Evolutionary conservation across 768 basidiomycete species (phyloP).

Genomic region (Auricularia auricula-judae): DNA sequence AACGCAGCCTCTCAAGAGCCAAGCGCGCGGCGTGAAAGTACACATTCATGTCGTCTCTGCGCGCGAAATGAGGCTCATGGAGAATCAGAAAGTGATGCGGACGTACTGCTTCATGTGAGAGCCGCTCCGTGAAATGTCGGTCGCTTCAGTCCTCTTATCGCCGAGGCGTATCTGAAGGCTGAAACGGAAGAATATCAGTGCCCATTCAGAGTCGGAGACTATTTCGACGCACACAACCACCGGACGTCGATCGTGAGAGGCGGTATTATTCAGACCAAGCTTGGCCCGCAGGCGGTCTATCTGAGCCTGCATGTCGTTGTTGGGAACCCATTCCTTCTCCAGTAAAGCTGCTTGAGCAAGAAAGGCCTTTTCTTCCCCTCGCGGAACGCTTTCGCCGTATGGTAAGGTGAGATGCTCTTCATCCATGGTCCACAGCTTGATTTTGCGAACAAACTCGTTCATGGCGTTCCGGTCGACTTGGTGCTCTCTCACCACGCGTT

Average conservation of each 20-base stretch:
- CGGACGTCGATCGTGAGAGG: not conserved
- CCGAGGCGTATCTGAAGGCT: not conserved
- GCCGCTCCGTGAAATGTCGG: not conserved
- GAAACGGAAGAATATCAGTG: not conserved
- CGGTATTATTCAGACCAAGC: not conserved
- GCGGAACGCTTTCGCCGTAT: not conserved
- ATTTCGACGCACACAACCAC: not conserved
- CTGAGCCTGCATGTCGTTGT: not conserved
- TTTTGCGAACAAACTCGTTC: not conserved
- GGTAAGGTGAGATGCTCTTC: not conserved
- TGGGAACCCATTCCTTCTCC: not conserved
- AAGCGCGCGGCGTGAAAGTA: not conserved
- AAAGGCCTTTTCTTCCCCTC: not conserved
- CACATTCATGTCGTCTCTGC: not conserved
- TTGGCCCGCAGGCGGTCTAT: not conserved
- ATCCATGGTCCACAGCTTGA: not conserved
- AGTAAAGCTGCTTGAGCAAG: not conserved
- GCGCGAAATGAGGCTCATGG: not conserved
- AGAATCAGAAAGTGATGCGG: not conserved
- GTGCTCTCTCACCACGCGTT: not conserved
- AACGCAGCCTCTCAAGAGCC: not conserved
- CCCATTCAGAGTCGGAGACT: not conserved
- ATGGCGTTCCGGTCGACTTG: not conserved
- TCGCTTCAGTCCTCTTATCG: not conserved
- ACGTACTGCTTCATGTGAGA: not conserved